Percentiles rank a stretch among this genome's conserved stretches.
Conservation (phyloP, 352 stramenopile species). For the Phytophthora multivora region DNA sequence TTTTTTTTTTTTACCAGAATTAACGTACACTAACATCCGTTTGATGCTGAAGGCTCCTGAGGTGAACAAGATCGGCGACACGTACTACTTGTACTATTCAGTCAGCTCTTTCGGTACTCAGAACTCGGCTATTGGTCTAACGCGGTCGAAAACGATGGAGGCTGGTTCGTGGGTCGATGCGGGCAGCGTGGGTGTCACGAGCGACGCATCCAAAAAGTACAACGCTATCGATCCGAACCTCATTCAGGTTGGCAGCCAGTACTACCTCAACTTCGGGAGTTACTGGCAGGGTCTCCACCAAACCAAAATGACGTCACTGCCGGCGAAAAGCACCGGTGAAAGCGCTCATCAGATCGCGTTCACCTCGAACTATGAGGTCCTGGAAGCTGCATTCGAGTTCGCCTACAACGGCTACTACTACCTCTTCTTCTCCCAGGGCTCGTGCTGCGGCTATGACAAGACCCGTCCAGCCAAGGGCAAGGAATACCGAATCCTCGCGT, state of each 20-base stretch:
- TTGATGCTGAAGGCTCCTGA: slow-evolving; percentile 39
- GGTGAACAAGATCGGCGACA: slow-evolving; percentile 49
- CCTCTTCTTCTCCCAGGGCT: slow-evolving; percentile 49
- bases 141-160: slow-evolving; percentile 53
- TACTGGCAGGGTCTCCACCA: slow-evolving; percentile 49
- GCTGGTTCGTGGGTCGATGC: slow-evolving; percentile 41
- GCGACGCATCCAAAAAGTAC: slow-evolving; percentile 43
- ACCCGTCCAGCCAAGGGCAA: slow-evolving; percentile 38
- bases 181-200: slow-evolving; percentile 41
- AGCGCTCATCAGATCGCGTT: slow-evolving; percentile 34
- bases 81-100: slow-evolving; percentile 66
- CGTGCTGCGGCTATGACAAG: slow-evolving; percentile 43
- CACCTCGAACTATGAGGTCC: slow-evolving; percentile 37
- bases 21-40: slow-evolving; percentile 1
- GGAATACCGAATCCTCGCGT: slow-evolving; percentile 53
- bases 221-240: slow-evolving; percentile 62
- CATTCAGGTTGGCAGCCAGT: slow-evolving; percentile 34
- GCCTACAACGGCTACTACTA: slow-evolving; percentile 47
- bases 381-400: slow-evolving; percentile 49
- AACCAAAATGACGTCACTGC: slow-evolving; percentile 30
- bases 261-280: slow-evolving; percentile 57
- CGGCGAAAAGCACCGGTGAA: slow-evolving; percentile 18
- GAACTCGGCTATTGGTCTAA: slow-evolving; percentile 51
- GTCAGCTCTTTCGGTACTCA: slow-evolving; percentile 54
- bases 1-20: too few relatives aligned